A percentile compares a stretch with the other conserved stretches of the same genome.
These are phyloP conservation scores for Periconia macrospinosa DNA, from an alignment of 2,329 filamentous ascomycete genomes.

Conservation along the genomic window DNA sequence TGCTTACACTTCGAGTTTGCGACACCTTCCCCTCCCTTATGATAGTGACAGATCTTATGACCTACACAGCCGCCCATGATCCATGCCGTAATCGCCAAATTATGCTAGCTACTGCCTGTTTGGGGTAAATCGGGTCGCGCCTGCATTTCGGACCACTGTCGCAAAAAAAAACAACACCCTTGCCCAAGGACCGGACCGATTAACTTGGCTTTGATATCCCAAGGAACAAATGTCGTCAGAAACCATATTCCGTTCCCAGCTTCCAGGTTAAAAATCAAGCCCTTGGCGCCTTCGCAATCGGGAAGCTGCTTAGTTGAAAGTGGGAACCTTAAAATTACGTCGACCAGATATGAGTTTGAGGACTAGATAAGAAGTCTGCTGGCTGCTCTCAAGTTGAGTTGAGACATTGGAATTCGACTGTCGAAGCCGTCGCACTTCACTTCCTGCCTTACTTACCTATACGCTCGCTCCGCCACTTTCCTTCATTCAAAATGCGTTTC, in stretches of 20 bases:
- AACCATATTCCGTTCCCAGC: too few relatives aligned
- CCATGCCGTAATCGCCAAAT: not conserved
- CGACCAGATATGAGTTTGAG: too few relatives aligned
- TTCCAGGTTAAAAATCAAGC: too few relatives aligned
- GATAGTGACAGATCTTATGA: not conserved
- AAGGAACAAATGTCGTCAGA: not conserved
- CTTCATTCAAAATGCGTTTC: constrained; percentile 21
- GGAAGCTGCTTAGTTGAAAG: too few relatives aligned
- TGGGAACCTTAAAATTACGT: too few relatives aligned
- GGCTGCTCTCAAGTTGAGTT: too few relatives aligned
- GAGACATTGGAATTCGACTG: too few relatives aligned
- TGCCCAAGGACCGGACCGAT: not conserved
- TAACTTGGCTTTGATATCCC: not conserved
- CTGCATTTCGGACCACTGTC: not conserved
- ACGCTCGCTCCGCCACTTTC: not conserved
- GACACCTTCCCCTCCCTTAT: not conserved
- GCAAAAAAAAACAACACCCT: not conserved
- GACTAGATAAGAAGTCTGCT: too few relatives aligned
- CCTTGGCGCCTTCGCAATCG: too few relatives aligned
- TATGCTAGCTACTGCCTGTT: not conserved
- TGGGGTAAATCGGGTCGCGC: not conserved
- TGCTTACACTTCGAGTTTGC: too few relatives aligned
- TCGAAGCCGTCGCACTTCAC: not conserved
- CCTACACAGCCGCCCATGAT: not conserved
- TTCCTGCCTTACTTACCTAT: not conserved